A percentile compares a stretch with the other conserved stretches of the same genome.
phyloP scores from a whole-genome alignment of 352 stramenopile genomes.

The Saprolegnia parasitica region DNA sequence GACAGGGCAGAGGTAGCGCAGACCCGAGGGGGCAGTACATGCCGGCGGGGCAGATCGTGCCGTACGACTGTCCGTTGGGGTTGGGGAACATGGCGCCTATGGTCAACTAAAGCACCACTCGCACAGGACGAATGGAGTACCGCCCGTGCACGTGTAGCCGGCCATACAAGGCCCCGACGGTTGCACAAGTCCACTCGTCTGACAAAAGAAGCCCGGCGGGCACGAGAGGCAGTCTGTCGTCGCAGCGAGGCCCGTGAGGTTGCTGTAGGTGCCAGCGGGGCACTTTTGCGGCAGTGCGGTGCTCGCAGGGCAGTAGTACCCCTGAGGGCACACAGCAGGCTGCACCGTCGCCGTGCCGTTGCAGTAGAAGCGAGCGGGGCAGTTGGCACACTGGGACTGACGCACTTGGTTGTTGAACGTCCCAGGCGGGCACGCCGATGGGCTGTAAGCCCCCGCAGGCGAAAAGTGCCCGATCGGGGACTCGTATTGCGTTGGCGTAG shows the following conservation, averaged over 20 bases:
- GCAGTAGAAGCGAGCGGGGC: constrained; percentile 33
- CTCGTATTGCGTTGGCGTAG: constrained; percentile 30
- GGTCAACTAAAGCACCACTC: background rate
- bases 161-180: constrained; percentile 70
- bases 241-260: constrained; percentile 58
- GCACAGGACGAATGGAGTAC: constrained; percentile 3
- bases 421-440: constrained; percentile 51
- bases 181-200: constrained; percentile 53
- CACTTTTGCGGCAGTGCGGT: constrained; percentile 31
- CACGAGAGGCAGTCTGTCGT: constrained; percentile 75
- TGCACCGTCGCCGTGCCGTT: constrained; percentile 10
- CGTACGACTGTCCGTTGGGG: constrained; percentile 16
- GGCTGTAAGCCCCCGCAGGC: constrained; percentile 21
- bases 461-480: constrained; percentile 27
- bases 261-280: constrained; percentile 36
- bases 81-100: constrained; percentile 16
- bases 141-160: constrained; percentile 76
- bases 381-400: constrained; percentile 5
- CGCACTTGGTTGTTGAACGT: constrained; percentile 56
- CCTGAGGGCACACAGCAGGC: constrained; percentile 31
- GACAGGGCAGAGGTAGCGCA: constrained; percentile 4
- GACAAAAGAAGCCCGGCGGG: constrained; percentile 68
- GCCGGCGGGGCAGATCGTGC: constrained; percentile 12
- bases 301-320: constrained; percentile 35
- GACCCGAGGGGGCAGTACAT: constrained; percentile 15